phyloP scores from a whole-genome alignment of 2,329 filamentous ascomycete genomes.

The Nigrospora sphaerica region DNA sequence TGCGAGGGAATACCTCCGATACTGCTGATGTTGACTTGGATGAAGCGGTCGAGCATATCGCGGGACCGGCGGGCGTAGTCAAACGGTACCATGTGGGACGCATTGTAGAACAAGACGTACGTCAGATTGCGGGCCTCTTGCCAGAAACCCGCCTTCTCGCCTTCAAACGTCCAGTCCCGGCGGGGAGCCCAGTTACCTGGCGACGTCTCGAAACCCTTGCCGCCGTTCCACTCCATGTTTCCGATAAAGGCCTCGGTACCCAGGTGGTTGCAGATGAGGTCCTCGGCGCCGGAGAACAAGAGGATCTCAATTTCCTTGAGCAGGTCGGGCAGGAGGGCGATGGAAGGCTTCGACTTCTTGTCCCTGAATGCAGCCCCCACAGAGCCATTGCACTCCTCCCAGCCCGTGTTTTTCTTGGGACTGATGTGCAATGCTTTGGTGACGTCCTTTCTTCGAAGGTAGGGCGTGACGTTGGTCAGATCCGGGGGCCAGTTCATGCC shows the following conservation, averaged over 20 bases:
- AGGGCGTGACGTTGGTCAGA: slow-evolving; percentile 68
- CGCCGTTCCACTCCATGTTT: slow-evolving; percentile 87
- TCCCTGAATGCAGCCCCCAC: slow-evolving; percentile 69
- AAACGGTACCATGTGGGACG: slow-evolving; percentile 97
- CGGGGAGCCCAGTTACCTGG: slow-evolving; percentile 89
- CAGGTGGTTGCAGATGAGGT: slow-evolving; percentile 94
- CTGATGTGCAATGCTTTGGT: slow-evolving; percentile 75
- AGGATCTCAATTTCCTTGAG: slow-evolving; percentile 71
- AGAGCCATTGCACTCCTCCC: slow-evolving; percentile 80
- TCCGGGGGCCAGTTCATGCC: slow-evolving; percentile 99
- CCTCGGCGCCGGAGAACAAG: slow-evolving; percentile 88
- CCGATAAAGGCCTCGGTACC: slow-evolving; percentile 88
- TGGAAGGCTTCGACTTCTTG: slow-evolving; percentile 63
- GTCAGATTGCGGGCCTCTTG: slow-evolving; percentile 93
- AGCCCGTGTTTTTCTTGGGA: slow-evolving; percentile 73
- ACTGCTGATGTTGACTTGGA: slow-evolving; percentile 82
- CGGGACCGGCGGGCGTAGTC: slow-evolving; percentile 79
- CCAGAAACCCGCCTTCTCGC: slow-evolving; percentile 80
- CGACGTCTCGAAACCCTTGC: slow-evolving; percentile 80
- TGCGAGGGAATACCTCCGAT: slow-evolving; percentile 78
- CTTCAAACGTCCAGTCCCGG: slow-evolving; percentile 90
- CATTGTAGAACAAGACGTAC: slow-evolving; percentile 91
- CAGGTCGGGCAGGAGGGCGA: slow-evolving; percentile 69
- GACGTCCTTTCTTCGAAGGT: slow-evolving; percentile 78
- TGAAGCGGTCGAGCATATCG: slow-evolving; percentile 97